Evolutionary conservation across 495 filamentous ascomycete genomes (phyloP), one percentile per base, ranked within the genome.

Genomic region (Letharia lupina): DNA sequence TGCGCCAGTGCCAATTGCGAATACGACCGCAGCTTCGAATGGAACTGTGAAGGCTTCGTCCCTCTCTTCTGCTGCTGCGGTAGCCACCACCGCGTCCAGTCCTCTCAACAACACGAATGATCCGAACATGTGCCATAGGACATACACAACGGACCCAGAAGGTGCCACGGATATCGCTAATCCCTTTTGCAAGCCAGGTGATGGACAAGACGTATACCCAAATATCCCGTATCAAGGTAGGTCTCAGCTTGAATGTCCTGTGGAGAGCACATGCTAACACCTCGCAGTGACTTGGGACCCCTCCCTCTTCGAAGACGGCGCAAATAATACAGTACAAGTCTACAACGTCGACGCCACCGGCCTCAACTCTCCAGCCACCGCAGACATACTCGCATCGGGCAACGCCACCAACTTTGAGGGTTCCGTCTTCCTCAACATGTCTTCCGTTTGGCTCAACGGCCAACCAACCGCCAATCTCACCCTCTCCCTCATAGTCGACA

Each of bases 61-160:
- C 35, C 45, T 41, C 66, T 60, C 66, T 28, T 57, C 66, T 56
- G 41, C 45, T 40, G 42, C 56, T 31, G 41, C 60, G 44, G 56
- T 39, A 65, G 45, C 63, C 37, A 58, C 52, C 57, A 57, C 28
- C 15, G 42, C 56, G 10, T 41, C 33, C 33, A 66, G 13, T 39
- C 42, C 44, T 12, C 65, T 69, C 42, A 69, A 67, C 20, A 48
- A 6, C 56, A 69, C 64, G 11, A 69, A 67, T 33, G 68, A 69
- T 62, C 68, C 68, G 23, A 44, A 61, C 47, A 48, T 44, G 45
- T 69, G 68, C 61, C 68, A 70, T 45, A 65, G 37, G 42, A 12
- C 45, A 52, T 48, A 16, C 28, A 31, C 33, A 23, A 37, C 54
- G 54, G 16, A 57, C 10, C 16, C n/a, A 20, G 41, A 67, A 35